Evolutionary conservation across 345 rosid species (phyloP).

Genomic region (Syzygium jambos): DNA sequence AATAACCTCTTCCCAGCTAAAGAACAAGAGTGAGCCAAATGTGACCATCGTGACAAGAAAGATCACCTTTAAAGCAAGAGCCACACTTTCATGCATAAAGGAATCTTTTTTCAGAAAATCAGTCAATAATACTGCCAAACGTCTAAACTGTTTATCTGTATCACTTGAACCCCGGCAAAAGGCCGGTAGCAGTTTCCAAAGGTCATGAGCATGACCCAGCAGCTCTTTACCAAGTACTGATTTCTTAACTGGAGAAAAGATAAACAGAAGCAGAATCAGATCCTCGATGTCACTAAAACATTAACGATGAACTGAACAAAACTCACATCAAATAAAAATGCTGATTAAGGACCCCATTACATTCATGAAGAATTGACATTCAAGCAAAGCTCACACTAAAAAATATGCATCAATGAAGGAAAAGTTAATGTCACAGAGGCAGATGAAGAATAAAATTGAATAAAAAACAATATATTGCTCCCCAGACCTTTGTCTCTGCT

Average conservation of each 20-base stretch:
- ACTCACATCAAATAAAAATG: neutral
- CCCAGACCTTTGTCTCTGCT: neutral
- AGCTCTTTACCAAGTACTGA: conserved; percentile 48
- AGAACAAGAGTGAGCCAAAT: neutral
- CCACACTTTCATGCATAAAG: conserved; percentile 59
- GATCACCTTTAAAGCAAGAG: conserved; percentile 65
- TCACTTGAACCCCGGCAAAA: conserved; percentile 77
- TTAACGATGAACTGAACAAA: neutral
- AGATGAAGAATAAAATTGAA: neutral
- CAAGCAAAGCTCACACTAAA: neutral
- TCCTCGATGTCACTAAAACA: neutral
- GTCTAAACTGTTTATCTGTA: conserved; percentile 30
- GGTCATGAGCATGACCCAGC: conserved; percentile 54
- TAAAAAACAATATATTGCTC: neutral
- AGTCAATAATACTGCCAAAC: conserved; percentile 55
- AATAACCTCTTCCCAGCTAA: neutral
- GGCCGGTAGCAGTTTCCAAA: conserved; percentile 69
- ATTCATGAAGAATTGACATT: neutral
- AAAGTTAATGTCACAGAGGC: neutral
- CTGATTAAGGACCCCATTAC: neutral
- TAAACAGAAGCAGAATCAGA: neutral
- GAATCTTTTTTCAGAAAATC: conserved; percentile 43
- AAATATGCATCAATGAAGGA: neutral
- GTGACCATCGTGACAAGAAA: neutral
- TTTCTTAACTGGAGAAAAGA: conserved; percentile 51